Evolutionary conservation across 805 yeast species (phyloP), one percentile per base, ranked within the genome.

Genomic region (Starmerella riodocensis): DNA sequence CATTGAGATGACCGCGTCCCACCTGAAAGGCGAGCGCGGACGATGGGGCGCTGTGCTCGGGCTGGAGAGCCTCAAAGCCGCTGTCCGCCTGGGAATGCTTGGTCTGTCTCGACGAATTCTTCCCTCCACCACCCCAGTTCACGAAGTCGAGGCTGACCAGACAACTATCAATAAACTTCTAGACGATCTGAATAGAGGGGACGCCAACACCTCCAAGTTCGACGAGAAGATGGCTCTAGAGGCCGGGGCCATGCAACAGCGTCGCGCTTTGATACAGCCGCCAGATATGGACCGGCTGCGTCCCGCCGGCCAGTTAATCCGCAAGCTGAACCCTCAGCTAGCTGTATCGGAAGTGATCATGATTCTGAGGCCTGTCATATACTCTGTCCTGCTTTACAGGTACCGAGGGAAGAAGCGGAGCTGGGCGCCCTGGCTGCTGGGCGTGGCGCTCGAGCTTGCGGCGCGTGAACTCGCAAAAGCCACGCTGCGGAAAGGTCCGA

Each of bases 401-500:
- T 53, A 37, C 36, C 50, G 58, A 5, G 30, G 34, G 14, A 33
- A 34, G 27, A 34, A 35, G 4, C 42, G 42, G 8, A 52, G 54
- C 33, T 64, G 67, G 67, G 52, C 56, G 12, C 68, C 68, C 2
- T 63, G 68, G 68, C 29, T 59, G 3, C 40, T 53, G 13, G 68
- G 68, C 4, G 22, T 59, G 8, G 48, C 50, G 3, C 35, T 60
- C 5, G 67, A 63, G 40, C 47, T 51, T n/a, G 17, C 50, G 25
- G 48, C 62, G 16, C 50, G 58, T 8, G 49, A 48, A 30, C 42
- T 60, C 19, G 38, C 56, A 19, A 21, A 47, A 9, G 48, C 41
- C 13, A 52, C 49, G 24, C 42, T 44, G 20, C 28, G 20, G 3
- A 20, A 25, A 4, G 18, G 26, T 8, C 32, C 40, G 20, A 9